These are phyloP conservation scores for Lagenidium giganteum DNA, from an alignment of 352 stramenopile species.

Conservation along the genomic window DNA sequence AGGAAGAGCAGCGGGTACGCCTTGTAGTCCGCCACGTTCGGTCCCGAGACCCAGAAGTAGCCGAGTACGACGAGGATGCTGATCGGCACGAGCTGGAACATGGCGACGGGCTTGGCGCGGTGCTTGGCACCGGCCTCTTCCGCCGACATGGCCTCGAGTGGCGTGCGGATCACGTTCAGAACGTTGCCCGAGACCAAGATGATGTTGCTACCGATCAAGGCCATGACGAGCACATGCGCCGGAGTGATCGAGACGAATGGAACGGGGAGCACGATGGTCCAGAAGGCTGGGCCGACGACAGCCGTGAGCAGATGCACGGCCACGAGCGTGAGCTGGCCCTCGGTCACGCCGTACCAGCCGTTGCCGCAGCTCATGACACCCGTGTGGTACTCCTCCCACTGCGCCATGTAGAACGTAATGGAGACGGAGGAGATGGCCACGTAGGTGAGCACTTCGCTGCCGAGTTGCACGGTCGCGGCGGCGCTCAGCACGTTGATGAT, in stretches of 20 bases:
- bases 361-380: conserved; percentile 88
- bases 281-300: conserved; percentile 52
- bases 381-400: conserved; percentile 89
- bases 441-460: conserved; percentile 36
- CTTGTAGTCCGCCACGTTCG: conserved; percentile 55
- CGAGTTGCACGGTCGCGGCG: conserved; percentile 52
- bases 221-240: conserved; percentile 37
- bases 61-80: conserved; percentile 49
- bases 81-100: conserved; percentile 73
- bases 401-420: conserved; percentile 79
- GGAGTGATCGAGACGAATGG: conserved; percentile 33
- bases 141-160: conserved; percentile 40
- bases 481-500: conserved; percentile 79
- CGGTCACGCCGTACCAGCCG: conserved; percentile 76
- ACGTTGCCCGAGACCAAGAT: conserved; percentile 74
- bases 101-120: conserved; percentile 70
- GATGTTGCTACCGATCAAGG: conserved; percentile 71
- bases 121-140: conserved; percentile 83
- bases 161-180: conserved; percentile 56
- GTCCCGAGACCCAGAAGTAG: conserved; percentile 68
- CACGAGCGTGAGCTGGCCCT: conserved; percentile 78
- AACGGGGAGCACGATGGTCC: conserved; percentile 33
- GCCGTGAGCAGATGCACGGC: conserved; percentile 53
- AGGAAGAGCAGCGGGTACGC: conserved; percentile 75
- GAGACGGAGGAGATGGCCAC: conserved; percentile 70